phyloP scores from a whole-genome alignment of 2,329 filamentous ascomycete species.

The Exophiala dermatitidis region DNA sequence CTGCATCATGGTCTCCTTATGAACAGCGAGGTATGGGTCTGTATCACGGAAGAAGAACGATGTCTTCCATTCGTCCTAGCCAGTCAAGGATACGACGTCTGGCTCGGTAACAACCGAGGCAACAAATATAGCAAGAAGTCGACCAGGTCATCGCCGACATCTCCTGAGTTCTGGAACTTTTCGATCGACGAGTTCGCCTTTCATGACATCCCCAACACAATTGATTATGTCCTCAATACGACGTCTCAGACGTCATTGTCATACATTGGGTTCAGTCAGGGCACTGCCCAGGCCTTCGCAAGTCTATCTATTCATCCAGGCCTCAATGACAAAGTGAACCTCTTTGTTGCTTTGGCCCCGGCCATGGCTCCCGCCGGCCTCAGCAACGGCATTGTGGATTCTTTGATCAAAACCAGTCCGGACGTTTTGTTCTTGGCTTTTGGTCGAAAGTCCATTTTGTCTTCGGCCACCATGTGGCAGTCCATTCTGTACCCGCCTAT shows the following conservation, averaged over 20 bases:
- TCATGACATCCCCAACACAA: constrained; percentile 91
- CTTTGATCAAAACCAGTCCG: constrained; percentile 86
- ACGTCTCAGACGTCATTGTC: constrained; percentile 78
- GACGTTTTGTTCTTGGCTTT: constrained; percentile 90
- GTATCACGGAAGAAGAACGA: constrained; percentile 75
- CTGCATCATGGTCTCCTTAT: constrained; percentile 93
- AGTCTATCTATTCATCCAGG: constrained; percentile 85
- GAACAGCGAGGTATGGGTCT: constrained; percentile 99
- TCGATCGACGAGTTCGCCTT: constrained; percentile 98
- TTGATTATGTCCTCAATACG: constrained; percentile 79
- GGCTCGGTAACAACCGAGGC: constrained; percentile 94
- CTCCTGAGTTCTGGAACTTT: constrained; percentile 86
- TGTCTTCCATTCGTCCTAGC: constrained; percentile 84
- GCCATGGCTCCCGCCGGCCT: constrained; percentile 94
- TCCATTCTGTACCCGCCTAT: constrained; percentile 90
- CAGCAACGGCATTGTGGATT: constrained; percentile 83
- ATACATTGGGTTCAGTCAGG: constrained; percentile 95
- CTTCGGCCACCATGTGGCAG: constrained; percentile 95
- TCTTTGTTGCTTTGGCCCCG: constrained; percentile 91
- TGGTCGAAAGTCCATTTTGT: constrained; percentile 81
- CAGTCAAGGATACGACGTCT: constrained; percentile 90
- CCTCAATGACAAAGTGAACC: constrained; percentile 85
- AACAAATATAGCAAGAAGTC: constrained; percentile 99
- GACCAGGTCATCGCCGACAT: constrained; percentile 64
- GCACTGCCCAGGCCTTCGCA: constrained; percentile 93